Conservation (phyloP, 441 rosid species). For the Jatropha podagrica region DNA sequence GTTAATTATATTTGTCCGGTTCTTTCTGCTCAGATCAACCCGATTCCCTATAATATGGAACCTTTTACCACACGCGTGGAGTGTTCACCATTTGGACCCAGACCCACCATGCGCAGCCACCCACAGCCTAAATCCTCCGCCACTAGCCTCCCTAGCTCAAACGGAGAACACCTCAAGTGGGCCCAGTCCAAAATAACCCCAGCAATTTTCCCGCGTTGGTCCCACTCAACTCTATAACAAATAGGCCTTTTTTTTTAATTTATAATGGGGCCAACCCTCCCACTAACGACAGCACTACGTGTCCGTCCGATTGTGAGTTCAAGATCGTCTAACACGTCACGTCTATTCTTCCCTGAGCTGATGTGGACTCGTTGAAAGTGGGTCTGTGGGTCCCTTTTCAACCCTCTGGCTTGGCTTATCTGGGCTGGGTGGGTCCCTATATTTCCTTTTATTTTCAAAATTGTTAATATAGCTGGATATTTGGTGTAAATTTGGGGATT, state of each 20-base stretch:
- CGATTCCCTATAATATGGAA: too few species aligned
- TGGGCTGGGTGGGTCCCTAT: neutral
- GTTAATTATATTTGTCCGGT: too few species aligned
- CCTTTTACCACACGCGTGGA: too few species aligned
- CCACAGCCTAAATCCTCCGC: neutral
- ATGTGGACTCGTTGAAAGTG: conserved; percentile 25
- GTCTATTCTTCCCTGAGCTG: conserved; percentile 22
- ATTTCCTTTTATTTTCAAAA: neutral
- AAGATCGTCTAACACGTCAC: conserved; percentile 32
- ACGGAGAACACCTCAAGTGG: neutral
- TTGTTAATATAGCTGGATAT: conserved; percentile 15
- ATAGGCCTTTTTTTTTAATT: neutral
- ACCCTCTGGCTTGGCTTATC: conserved; percentile 4
- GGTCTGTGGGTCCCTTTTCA: conserved; percentile 19
- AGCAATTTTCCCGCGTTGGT: conserved; percentile 18
- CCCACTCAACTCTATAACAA: neutral
- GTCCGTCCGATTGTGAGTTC: conserved; percentile 21
- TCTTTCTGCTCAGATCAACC: too few species aligned
- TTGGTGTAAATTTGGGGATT: conserved; percentile 7
- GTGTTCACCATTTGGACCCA: too few species aligned
- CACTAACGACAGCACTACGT: conserved; percentile 39
- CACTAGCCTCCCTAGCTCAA: neutral
- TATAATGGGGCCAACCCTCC: conserved; percentile 2
- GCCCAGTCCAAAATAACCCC: neutral
- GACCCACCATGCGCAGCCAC: conserved; percentile 1